These are phyloP conservation scores for Paspalum notatum DNA, from an alignment of 176 grass and related monocot species.

Conservation along the genomic window DNA sequence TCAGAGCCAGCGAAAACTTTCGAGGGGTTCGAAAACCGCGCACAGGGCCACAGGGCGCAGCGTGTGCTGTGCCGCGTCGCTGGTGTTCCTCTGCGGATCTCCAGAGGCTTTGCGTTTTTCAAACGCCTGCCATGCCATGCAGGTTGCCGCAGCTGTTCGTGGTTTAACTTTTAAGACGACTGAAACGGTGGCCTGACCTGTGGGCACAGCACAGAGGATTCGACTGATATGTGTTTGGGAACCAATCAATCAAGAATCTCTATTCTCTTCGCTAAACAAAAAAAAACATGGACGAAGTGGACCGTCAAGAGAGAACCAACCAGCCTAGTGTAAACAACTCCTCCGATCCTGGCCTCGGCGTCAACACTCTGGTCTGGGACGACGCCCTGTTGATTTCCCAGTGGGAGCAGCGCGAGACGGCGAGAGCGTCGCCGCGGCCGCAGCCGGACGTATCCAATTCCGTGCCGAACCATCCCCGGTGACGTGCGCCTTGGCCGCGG, in stretches of 20 bases:
- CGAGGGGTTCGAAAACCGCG: not conserved
- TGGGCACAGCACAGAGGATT: no score
- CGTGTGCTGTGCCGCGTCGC: no score
- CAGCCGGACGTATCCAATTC: not conserved
- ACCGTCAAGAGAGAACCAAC: not conserved
- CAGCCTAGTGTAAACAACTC: not conserved
- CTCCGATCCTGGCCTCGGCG: not conserved
- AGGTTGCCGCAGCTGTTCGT: not conserved
- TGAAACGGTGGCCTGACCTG: not conserved
- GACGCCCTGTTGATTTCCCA: not conserved
- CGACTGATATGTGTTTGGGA: no score
- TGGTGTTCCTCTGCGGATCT: not conserved
- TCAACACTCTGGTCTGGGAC: not conserved
- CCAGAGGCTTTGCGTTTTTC: not conserved
- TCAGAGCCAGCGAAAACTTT: not conserved
- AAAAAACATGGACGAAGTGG: no score
- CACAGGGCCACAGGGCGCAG: not conserved
- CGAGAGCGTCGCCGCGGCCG: not conserved
- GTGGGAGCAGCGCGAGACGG: no score
- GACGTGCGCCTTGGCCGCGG: constrained; percentile 15
- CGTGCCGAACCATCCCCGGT: not conserved
- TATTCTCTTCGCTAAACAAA: no score
- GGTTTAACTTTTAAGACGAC: not conserved
- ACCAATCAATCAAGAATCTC: no score
- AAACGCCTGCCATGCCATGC: not conserved